Evolutionary conservation across 2,329 filamentous ascomycete genomes (phyloP), one percentile per base, ranked within the genome.

Genomic region (Orbilia oligospora): DNA sequence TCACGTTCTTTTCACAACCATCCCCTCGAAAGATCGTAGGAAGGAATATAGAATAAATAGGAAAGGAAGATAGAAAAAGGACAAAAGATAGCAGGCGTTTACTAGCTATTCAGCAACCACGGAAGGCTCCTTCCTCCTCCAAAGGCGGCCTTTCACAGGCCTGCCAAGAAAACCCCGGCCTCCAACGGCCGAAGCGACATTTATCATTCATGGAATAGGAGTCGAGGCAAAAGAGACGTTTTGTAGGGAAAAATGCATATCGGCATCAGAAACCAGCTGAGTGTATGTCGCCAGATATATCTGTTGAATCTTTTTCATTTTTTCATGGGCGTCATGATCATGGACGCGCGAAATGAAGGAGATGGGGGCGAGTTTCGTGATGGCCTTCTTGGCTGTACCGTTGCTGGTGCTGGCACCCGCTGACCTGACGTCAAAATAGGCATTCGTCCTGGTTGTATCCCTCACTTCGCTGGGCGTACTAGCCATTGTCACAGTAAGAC

Each of bases 381-480:
- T 65, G 61, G 61, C 3, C 30, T 58, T 38, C 41, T 49, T 65
- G 56, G 55, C 36, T 24, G 5, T 36, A 14, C 33, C 2, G 5
- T 36, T 41, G n/a, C n/a, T 16, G 1, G 1, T 46, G 44, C 44
- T 20, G 12, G 12, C 9, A 20, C 22, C 33, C 27, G 68, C 55
- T 71, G 36, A 63, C 55, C 14, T 63, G 56, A 38, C 24, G 9
- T 38, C 18, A 27, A 20, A 38, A 38, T 51, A 78, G 75, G 75
- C 75, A 20, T 78, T 78, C n/a, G 75, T 78, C 18, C 68, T 78
- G 18, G 30, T 78, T 16, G 75, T 78, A 38, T 78, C 75, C 30
- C 75, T 78, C 68, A 78, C 75, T n/a, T 78, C 75, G 53, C 55
- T 78, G 5, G 68, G 75, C 10, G 75, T 78, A 27, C 75, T 78